Conservation (phyloP, 495 filamentous ascomycete species). For the Daldinia decipiens region DNA sequence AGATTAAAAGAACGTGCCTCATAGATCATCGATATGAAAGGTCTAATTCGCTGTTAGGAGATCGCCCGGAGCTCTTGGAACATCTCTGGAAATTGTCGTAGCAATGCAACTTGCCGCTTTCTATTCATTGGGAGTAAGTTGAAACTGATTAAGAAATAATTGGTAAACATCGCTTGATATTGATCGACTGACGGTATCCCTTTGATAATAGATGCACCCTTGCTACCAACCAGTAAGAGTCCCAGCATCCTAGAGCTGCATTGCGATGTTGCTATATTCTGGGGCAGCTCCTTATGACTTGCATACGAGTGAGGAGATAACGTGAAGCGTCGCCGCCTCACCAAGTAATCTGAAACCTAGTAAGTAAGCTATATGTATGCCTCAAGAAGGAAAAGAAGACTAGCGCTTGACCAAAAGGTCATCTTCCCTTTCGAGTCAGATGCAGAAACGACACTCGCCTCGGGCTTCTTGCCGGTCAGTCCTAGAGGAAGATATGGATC, state of each 20-base stretch:
- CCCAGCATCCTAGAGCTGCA: constrained; percentile 24
- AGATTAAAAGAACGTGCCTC: constrained; percentile 23
- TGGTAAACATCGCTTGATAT: constrained; percentile 34
- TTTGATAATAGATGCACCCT: constrained; percentile 36
- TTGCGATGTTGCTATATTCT: constrained; percentile 28
- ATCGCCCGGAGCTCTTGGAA: constrained; percentile 26
- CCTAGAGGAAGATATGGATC: constrained; percentile 24
- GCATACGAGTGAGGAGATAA: constrained; percentile 36
- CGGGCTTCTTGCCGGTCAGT: constrained; percentile 37
- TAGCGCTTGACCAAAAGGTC: constrained; percentile 18
- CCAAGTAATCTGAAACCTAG: constrained; percentile 31
- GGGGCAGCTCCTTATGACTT: constrained; percentile 43
- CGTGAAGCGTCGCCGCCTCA: constrained; percentile 24
- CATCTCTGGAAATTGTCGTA: constrained; percentile 44
- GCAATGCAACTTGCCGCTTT: constrained; percentile 38
- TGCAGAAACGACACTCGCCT: constrained; percentile 36
- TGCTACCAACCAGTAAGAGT: constrained; percentile 22
- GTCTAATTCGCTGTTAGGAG: constrained; percentile 35
- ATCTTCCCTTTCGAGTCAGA: constrained; percentile 36
- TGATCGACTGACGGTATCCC: constrained; percentile 37
- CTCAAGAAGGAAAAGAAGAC: constrained; percentile 8
- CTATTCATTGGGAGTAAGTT: constrained; percentile 37
- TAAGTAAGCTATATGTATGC: constrained; percentile 31
- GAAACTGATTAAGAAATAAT: constrained; percentile 37
- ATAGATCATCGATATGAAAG: constrained; percentile 8